Base-by-base conservation (phyloP, 208 protist genomes). In the Trypanosoma conorhini region DNA sequence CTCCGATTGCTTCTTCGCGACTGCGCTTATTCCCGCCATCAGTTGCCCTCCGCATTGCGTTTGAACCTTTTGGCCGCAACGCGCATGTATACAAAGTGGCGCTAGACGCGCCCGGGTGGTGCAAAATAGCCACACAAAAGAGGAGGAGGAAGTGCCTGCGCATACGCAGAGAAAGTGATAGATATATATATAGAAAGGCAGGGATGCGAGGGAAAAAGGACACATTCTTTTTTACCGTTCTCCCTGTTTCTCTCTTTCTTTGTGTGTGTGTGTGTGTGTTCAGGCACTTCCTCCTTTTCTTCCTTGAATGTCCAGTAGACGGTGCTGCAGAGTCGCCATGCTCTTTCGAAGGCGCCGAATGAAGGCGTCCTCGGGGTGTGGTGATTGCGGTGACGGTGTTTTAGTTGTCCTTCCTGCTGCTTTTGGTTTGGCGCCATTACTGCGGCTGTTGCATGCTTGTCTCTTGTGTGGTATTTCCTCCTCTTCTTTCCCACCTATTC, bases 161-260 rank as follows among this genome's bases (percentile, higher is more conserved):
- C 38, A 42, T 42, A 12, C 38, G 38, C 38, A 54, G 22, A 26
- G n/a, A n/a, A n/a, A n/a, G n/a, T n/a, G n/a, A n/a, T n/a, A n/a
- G n/a, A n/a, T n/a, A n/a, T n/a, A n/a, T n/a, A n/a, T n/a, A n/a
- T n/a, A n/a, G n/a, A n/a, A n/a, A 56, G 24, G n/a, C 0, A 35
- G 31, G n/a, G 17, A 54, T 54, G 50, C 7, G 13, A 52, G 13
- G n/a, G 13, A 52, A 52, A 52, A 62, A 62, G 26, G n/a, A 48
- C 3, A 26, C 28, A n/a, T 48, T 68, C 19, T 65, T 33, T 5
- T 66, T 40, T 48, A 60, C 67, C 35, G n/a, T n/a, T n/a, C n/a
- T n/a, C n/a, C n/a, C 33, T 38, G 33, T 7, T 7, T 52, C 65
- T 60, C 13, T 75, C 7, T 59, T 26, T 62, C 9, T 68, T 5